Percentiles rank a stretch among this genome's conserved stretches.
Conservation (phyloP, 176 grass and related monocot genomes). For the Melocanna baccifera region DNA sequence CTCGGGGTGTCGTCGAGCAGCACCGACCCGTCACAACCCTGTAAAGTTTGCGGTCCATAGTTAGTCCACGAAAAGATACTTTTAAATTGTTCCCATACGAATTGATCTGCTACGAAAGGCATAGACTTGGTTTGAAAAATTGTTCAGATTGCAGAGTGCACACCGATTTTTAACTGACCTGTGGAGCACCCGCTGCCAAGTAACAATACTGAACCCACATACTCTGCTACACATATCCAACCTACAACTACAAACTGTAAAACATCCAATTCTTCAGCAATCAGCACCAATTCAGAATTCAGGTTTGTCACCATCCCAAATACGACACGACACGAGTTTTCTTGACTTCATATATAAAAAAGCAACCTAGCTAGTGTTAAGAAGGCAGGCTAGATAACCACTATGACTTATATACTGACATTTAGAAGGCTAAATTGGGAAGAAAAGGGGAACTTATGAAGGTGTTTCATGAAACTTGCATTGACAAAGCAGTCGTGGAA, state of each 20-base stretch:
- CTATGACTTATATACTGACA: not conserved
- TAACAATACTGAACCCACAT: not conserved
- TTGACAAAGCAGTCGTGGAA: slow-evolving; percentile 60
- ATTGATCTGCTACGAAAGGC: not conserved
- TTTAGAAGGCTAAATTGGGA: not conserved
- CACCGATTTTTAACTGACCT: not conserved
- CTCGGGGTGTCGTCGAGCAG: slow-evolving; percentile 41
- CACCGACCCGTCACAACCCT: slow-evolving; percentile 58
- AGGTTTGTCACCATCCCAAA: not conserved
- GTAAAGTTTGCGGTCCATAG: not conserved
- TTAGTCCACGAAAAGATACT: slow-evolving; percentile 13
- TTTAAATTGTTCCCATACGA: not conserved
- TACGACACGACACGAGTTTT: not conserved
- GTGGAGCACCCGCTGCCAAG: not conserved
- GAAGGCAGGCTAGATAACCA: not conserved
- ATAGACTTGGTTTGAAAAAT: not conserved
- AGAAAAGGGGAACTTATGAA: not conserved
- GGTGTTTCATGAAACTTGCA: not conserved
- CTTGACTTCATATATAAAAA: not conserved
- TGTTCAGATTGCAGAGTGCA: not conserved
- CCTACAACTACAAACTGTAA: not conserved
- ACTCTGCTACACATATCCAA: not conserved
- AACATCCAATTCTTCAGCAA: not conserved
- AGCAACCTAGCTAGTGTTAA: not conserved
- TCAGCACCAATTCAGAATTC: not conserved